These are phyloP conservation scores for Dioszegia crocea DNA, from an alignment of 768 basidiomycete genomes.

Conservation along the genomic window DNA sequence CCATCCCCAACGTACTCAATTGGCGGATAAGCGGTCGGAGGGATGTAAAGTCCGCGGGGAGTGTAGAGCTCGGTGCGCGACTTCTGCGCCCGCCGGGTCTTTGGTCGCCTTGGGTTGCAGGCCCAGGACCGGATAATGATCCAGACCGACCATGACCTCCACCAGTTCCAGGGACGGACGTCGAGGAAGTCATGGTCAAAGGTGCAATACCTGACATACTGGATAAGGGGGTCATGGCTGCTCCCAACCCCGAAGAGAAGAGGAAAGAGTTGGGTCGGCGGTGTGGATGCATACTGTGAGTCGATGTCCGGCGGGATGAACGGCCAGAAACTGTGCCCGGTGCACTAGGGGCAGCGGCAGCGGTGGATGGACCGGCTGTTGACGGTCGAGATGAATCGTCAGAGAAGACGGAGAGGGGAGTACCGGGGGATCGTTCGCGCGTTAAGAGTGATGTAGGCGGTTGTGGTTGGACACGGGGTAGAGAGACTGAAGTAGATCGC, in stretches of 20 bases:
- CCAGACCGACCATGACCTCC: neutral
- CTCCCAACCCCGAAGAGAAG: conserved; percentile 30
- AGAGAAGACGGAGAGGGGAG: conserved; percentile 29
- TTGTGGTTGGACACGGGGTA: neutral
- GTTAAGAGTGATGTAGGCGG: neutral
- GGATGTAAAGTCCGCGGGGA: conserved; percentile 1
- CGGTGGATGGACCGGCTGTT: neutral
- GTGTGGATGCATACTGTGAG: conserved; percentile 17
- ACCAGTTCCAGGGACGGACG: neutral
- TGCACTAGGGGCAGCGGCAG: neutral
- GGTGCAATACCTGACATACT: neutral
- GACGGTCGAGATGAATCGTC: conserved; percentile 22
- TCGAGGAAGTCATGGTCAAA: neutral
- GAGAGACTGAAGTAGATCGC: neutral
- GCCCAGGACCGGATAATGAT: neutral
- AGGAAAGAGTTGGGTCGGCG: conserved; percentile 38
- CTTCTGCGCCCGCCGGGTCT: conserved; percentile 3
- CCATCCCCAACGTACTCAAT: conserved; percentile 16
- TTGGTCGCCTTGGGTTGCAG: neutral
- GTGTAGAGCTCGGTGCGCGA: conserved; percentile 16
- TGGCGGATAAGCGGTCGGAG: conserved; percentile 26
- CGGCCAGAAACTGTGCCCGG: conserved; percentile 12
- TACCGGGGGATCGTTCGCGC: conserved; percentile 16
- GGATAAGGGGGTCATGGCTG: conserved; percentile 40
- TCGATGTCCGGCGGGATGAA: conserved; percentile 23